These are phyloP conservation scores for Hypholoma fasciculare DNA, from an alignment of 768 basidiomycete species.

Conservation along the genomic window DNA sequence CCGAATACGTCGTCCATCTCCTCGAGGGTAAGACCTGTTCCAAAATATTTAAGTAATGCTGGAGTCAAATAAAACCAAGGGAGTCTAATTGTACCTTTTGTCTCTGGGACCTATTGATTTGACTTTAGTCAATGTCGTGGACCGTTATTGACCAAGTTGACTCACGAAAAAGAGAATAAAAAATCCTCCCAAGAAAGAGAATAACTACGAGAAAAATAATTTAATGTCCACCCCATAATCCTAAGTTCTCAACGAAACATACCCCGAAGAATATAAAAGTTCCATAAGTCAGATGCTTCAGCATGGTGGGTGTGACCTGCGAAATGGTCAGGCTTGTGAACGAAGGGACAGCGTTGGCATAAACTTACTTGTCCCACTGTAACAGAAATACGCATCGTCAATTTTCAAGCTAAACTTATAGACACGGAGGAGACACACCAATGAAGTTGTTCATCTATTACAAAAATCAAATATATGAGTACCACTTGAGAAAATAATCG, in stretches of 20 bases:
- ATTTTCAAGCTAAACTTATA: not conserved
- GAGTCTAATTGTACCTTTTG: conserved; percentile 47
- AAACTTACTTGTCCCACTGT: conserved; percentile 47
- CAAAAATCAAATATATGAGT: not conserved
- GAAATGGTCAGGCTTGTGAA: not conserved
- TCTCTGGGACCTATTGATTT: conserved; percentile 58
- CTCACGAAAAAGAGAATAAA: conserved; percentile 67
- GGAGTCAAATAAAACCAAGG: not conserved
- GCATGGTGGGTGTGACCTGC: conserved; percentile 71
- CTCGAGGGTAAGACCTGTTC: conserved; percentile 57
- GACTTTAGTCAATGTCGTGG: not conserved
- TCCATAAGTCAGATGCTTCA: conserved; percentile 61
- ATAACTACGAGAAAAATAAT: conserved; percentile 36
- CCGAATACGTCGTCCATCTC: conserved; percentile 83
- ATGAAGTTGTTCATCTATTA: conserved; percentile 77
- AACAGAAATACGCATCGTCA: conserved; percentile 2
- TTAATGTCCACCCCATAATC: too few relatives aligned
- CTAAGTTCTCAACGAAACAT: conserved; percentile 15
- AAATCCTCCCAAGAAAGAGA: conserved; percentile 67
- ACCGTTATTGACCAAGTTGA: not conserved
- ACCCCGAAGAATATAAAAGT: conserved; percentile 81
- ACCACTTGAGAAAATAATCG: not conserved
- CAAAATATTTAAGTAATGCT: not conserved
- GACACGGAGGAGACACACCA: conserved; percentile 39
- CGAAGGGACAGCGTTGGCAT: not conserved